A percentile compares a stretch with the other conserved stretches of the same genome.
phyloP scores from a whole-genome alignment of 176 grass and related monocot genomes.

The Phoenix dactylifera region DNA sequence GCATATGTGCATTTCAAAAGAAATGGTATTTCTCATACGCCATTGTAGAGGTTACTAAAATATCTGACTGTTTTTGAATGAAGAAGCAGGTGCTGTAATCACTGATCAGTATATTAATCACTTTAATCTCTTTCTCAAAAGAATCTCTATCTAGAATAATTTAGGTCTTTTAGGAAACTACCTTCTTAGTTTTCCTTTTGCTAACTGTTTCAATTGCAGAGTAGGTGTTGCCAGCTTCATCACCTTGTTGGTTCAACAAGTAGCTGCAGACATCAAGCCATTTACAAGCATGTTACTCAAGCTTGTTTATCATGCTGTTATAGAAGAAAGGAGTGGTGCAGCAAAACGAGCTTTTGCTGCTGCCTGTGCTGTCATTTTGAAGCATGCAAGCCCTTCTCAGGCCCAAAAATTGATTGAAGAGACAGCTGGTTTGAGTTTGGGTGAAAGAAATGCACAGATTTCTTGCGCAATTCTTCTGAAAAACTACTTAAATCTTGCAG shows the following conservation, averaged over 20 bases:
- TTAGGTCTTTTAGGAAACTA: too few relatives aligned
- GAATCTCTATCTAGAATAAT: too few relatives aligned
- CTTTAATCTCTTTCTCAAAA: too few relatives aligned
- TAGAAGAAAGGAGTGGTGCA: constrained; percentile 69
- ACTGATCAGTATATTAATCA: too few relatives aligned
- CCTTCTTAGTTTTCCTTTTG: too few relatives aligned
- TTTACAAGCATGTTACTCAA: constrained; percentile 57
- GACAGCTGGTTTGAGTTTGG: constrained; percentile 62
- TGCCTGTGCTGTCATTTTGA: constrained; percentile 73
- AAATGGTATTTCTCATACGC: too few relatives aligned
- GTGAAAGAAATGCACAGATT: constrained; percentile 77
- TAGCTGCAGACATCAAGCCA: constrained; percentile 61
- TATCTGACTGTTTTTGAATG: too few relatives aligned
- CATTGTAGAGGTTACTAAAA: too few relatives aligned
- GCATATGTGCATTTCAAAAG: too few relatives aligned
- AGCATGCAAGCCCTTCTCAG: constrained; percentile 64
- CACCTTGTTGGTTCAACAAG: constrained; percentile 79
- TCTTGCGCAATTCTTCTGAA: constrained; percentile 91
- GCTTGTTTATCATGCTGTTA: constrained; percentile 57
- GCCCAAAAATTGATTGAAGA: constrained; percentile 87
- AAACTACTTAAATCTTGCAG: constrained; percentile 69
- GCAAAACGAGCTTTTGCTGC: constrained; percentile 80
- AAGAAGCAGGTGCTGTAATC: too few relatives aligned
- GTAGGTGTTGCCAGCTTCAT: constrained; percentile 94
- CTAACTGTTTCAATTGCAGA: constrained; percentile 24